Conservation (phyloP, 1,284 basidiomycete genomes). For the Pyrrhoderma lamaoense region DNA sequence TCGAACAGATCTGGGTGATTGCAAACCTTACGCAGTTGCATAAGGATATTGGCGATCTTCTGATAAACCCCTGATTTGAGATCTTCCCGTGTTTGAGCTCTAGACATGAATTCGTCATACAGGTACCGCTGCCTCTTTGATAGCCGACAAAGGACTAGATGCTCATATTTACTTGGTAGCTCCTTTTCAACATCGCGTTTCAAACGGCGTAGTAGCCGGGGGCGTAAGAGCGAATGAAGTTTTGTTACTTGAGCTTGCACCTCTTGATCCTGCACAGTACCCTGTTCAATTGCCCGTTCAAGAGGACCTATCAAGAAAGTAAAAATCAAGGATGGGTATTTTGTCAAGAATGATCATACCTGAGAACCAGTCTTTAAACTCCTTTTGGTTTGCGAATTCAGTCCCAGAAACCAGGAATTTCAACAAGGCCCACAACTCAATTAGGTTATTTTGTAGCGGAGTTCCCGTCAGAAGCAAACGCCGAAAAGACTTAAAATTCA, state of each 20-base stretch:
- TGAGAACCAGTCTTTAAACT: conserved; percentile 96
- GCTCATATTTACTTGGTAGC: conserved; percentile 91
- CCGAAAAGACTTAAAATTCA: conserved; percentile 91
- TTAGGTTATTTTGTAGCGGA: conserved; percentile 92
- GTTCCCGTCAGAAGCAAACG: conserved; percentile 89
- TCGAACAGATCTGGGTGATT: conserved; percentile 97
- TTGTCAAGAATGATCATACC: conserved; percentile 44
- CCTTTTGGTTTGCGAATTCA: conserved; percentile 88
- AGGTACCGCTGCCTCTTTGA: conserved; percentile 95
- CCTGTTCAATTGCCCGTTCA: conserved; percentile 91
- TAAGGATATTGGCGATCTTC: conserved; percentile 94
- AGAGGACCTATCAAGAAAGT: conserved; percentile 58
- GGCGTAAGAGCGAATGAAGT: conserved; percentile 87
- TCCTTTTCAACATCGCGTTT: conserved; percentile 97
- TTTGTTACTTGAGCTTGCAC: conserved; percentile 83
- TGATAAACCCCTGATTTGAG: conserved; percentile 81
- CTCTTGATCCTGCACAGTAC: conserved; percentile 74
- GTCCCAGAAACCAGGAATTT: conserved; percentile 95
- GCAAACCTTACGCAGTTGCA: conserved; percentile 94
- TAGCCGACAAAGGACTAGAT: conserved; percentile 85
- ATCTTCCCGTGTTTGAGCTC: conserved; percentile 82
- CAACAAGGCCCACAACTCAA: conserved; percentile 91
- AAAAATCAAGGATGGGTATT: not conserved
- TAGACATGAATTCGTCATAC: conserved; percentile 98
- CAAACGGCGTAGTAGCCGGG: conserved; percentile 89